Evolutionary conservation across 208 protist genomes (phyloP).

Genomic region (Crithidia fasciculata): DNA sequence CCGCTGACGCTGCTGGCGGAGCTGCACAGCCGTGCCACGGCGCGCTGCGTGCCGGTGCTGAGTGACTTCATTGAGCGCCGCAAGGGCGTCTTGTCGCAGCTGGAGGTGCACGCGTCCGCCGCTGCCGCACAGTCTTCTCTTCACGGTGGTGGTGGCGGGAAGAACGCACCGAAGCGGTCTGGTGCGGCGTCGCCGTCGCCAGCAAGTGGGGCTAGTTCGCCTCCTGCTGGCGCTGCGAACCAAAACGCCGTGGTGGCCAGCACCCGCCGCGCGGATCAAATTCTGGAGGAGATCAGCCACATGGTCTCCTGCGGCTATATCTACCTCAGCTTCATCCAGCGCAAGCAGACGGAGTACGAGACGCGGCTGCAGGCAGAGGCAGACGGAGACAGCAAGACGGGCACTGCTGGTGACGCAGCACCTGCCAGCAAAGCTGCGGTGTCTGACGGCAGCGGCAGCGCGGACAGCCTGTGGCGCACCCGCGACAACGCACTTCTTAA

Average conservation of each 20-base stretch:
- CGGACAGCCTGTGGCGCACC: constrained; percentile 32
- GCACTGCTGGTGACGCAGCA: background rate
- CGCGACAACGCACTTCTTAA: constrained; percentile 62
- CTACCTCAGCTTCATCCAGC: constrained; percentile 74
- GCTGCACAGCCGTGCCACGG: constrained; percentile 70
- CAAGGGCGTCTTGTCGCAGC: constrained; percentile 44
- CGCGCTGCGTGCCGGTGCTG: constrained; percentile 80
- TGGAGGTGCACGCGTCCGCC: constrained; percentile 31
- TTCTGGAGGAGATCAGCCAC: constrained; percentile 87
- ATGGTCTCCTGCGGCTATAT: constrained; percentile 87
- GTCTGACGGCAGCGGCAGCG: background rate
- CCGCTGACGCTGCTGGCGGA: constrained; percentile 58
- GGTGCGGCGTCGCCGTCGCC: constrained; percentile 9
- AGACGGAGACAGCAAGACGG: background rate
- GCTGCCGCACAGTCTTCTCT: background rate
- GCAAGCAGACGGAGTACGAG: constrained; percentile 56
- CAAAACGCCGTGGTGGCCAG: constrained; percentile 38
- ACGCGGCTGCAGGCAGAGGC: constrained; percentile 9
- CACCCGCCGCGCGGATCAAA: constrained; percentile 76
- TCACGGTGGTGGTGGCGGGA: background rate
- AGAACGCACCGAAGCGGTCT: background rate
- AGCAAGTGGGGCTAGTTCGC: background rate
- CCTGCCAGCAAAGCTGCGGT: background rate
- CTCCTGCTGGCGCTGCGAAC: constrained; percentile 3
- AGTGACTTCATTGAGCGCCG: constrained; percentile 73